Percentiles rank a stretch among this genome's conserved stretches.
These are phyloP conservation scores for Zizania palustris DNA, from an alignment of 202 grass and related monocot species.

Conservation along the genomic window DNA sequence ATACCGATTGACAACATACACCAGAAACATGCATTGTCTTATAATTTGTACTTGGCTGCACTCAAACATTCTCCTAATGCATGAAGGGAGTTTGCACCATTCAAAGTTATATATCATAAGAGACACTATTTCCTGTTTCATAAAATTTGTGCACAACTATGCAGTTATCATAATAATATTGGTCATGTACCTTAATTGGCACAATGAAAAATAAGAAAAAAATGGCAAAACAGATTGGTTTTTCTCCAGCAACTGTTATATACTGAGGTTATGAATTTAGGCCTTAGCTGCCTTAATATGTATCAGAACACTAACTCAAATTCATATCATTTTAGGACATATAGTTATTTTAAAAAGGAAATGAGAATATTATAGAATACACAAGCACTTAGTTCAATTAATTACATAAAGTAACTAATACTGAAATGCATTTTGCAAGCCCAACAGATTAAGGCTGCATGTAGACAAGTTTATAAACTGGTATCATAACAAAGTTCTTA, in stretches of 20 bases:
- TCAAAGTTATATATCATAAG: background rate
- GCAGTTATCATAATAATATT: background rate
- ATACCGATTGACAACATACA: no score
- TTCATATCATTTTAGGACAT: conserved; percentile 1
- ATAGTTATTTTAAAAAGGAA: conserved; percentile 13
- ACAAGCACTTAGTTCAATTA: background rate
- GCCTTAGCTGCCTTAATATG: background rate
- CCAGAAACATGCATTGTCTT: no score
- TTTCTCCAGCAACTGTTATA: conserved; percentile 3
- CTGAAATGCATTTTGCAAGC: background rate
- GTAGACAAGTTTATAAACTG: background rate
- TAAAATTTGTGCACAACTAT: background rate
- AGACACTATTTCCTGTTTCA: background rate
- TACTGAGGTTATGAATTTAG: background rate
- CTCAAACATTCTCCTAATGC: background rate
- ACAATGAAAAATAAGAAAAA: background rate
- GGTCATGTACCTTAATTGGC: background rate
- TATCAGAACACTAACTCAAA: conserved; percentile 15
- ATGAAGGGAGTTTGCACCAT: background rate
- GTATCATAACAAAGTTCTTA: conserved; percentile 25
- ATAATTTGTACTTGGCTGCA: background rate
- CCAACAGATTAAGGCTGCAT: background rate
- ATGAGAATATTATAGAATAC: conserved; percentile 5
- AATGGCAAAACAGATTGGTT: conserved; percentile 64
- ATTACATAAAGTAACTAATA: background rate